Evolutionary conservation across 1,284 basidiomycete species (phyloP).

Genomic region (Fomitopsis betulina): DNA sequence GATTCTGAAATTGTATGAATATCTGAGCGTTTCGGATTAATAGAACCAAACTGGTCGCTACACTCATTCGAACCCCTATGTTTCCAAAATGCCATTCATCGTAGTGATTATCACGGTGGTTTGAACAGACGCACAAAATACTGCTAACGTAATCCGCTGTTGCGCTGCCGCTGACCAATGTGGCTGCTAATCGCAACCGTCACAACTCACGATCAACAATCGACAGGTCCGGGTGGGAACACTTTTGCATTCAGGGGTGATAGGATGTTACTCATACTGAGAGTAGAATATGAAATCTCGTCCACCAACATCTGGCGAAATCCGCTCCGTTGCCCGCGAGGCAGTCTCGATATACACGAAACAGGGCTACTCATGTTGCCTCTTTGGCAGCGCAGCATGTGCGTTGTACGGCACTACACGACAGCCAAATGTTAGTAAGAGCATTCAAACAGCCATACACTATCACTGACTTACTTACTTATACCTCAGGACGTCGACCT

Average conservation of each 20-base stretch:
- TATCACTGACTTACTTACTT: background rate
- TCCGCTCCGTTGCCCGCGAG: conserved; percentile 9
- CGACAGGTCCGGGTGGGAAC: too few relatives aligned
- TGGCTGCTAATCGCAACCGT: background rate
- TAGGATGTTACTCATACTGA: background rate
- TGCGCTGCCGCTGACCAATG: too few relatives aligned
- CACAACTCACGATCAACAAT: background rate
- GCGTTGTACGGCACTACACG: conserved; percentile 16
- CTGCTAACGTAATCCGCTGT: too few relatives aligned
- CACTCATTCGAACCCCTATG: too few relatives aligned
- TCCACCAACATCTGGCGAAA: conserved; percentile 1
- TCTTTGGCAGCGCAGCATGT: conserved; percentile 20
- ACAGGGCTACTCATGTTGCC: conserved; percentile 13
- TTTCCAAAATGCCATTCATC: too few relatives aligned
- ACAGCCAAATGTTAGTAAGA: conserved; percentile 16
- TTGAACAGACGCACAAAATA: too few relatives aligned
- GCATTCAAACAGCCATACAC: background rate
- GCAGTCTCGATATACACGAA: conserved; percentile 11
- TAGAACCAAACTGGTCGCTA: too few relatives aligned
- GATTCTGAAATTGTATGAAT: too few relatives aligned
- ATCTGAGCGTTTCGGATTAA: too few relatives aligned
- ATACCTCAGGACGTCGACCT: conserved; percentile 45
- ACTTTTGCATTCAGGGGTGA: background rate
- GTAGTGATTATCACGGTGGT: too few relatives aligned
- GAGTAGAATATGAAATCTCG: background rate